Evolutionary conservation across 2,329 filamentous ascomycete species (phyloP).

Genomic region (Penicillium capsulatum): DNA sequence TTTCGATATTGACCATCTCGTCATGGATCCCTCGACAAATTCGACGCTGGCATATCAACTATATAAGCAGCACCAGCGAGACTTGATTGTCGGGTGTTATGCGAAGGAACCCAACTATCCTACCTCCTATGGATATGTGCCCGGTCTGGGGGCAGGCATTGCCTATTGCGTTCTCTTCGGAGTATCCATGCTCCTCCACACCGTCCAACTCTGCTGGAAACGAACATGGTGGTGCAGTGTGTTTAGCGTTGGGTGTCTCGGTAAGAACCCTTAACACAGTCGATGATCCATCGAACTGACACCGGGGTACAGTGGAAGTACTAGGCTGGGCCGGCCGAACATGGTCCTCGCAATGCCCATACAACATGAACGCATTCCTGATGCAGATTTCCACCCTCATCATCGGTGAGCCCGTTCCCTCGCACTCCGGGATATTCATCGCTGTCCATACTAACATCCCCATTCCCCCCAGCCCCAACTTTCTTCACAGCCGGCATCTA

Average conservation of each 20-base stretch:
- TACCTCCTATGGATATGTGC: constrained; percentile 30
- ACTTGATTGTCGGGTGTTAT: constrained; percentile 21
- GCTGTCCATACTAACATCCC: background rate
- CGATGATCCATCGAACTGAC: background rate
- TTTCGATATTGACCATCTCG: too few relatives aligned
- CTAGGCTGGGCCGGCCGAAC: constrained; percentile 49
- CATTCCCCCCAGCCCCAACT: constrained; percentile 38
- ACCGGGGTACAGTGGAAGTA: constrained; percentile 32
- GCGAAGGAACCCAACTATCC: constrained; percentile 22
- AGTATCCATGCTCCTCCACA: constrained; percentile 31
- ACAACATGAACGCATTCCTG: constrained; percentile 48
- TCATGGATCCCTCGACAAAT: constrained; percentile 9
- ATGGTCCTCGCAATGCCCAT: constrained; percentile 49
- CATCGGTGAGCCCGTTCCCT: constrained; percentile 27
- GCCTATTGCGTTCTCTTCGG: constrained; percentile 31
- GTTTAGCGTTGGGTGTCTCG: constrained; percentile 32
- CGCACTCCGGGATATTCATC: too few relatives aligned
- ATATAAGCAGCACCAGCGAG: too few relatives aligned
- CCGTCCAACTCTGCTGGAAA: constrained; percentile 32
- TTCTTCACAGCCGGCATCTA: constrained; percentile 53
- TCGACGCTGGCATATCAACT: constrained; percentile 5
- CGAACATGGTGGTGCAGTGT: constrained; percentile 35
- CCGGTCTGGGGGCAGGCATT: constrained; percentile 31
- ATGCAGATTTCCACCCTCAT: constrained; percentile 48
- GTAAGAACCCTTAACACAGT: too few relatives aligned